Conservation (phyloP, 1,139 yeast species). For the Suhomyces bribrorum region DNA sequence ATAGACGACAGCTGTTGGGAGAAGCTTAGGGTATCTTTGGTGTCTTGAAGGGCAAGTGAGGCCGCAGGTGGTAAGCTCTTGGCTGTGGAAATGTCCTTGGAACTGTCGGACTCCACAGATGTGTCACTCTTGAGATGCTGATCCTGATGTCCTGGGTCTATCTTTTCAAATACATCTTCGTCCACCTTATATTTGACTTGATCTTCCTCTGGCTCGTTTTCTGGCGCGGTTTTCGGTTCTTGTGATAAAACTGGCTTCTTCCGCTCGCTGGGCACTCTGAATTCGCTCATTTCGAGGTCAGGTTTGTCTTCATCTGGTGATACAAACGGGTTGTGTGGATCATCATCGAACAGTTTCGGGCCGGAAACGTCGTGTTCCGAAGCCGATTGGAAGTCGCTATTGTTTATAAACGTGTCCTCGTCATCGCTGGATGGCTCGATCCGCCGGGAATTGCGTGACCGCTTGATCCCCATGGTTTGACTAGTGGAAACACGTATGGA, state of each 20-base stretch:
- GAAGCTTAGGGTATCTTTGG: constrained; percentile 22
- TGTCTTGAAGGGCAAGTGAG: constrained; percentile 4
- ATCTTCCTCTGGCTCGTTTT: neutral
- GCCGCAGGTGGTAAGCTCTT: constrained; percentile 6
- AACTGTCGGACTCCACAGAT: constrained; percentile 14
- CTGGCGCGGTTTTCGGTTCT: constrained; percentile 2
- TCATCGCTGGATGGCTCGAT: constrained; percentile 15
- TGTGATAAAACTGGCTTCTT: neutral
- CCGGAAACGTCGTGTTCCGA: constrained; percentile 6
- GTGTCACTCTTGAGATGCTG: constrained; percentile 11
- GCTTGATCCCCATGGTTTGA: constrained; percentile 15
- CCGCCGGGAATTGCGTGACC: constrained; percentile 15
- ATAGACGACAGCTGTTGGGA: constrained; percentile 34
- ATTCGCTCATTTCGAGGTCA: neutral
- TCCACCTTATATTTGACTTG: constrained; percentile 5
- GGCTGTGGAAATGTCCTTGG: constrained; percentile 1
- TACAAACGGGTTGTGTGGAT: constrained; percentile 5
- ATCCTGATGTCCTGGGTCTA: constrained; percentile 2
- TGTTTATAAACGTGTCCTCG: constrained; percentile 37
- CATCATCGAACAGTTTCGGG: constrained; percentile 1
- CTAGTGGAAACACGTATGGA: constrained; percentile 3
- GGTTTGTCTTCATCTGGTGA: constrained; percentile 2
- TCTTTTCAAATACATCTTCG: constrained; percentile 12
- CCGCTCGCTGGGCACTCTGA: neutral
- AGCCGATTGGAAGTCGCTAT: constrained; percentile 32